Evolutionary conservation across 352 stramenopile genomes (phyloP).

Genomic region (Bremia lactucae): DNA sequence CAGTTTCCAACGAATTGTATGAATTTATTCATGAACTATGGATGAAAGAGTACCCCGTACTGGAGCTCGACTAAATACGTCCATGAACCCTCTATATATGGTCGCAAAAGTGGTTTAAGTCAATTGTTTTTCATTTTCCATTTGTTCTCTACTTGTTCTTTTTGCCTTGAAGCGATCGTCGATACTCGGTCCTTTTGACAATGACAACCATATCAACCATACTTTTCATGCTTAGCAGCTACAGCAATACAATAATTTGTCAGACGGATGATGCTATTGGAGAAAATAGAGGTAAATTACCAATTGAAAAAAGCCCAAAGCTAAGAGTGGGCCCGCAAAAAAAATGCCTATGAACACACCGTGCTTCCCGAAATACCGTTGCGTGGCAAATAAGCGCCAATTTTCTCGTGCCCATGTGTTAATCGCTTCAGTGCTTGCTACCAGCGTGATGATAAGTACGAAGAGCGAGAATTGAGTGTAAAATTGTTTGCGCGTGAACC

Average conservation of each 20-base stretch:
- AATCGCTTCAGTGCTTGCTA: slow-evolving; percentile 44
- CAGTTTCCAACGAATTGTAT: slow-evolving; percentile 72
- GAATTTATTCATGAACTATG: slow-evolving; percentile 96
- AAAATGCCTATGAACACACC: slow-evolving; percentile 82
- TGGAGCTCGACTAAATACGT: slow-evolving; percentile 58
- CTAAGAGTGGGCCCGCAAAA: slow-evolving; percentile 61
- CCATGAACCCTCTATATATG: neutral
- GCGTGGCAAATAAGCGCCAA: slow-evolving; percentile 56
- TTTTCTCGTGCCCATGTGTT: slow-evolving; percentile 52
- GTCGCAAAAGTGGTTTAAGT: slow-evolving; percentile 18
- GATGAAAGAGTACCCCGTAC: slow-evolving; percentile 85
- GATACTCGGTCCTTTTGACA: slow-evolving; percentile 63
- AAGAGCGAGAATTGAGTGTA: slow-evolving; percentile 55
- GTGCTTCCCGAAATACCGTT: slow-evolving; percentile 74
- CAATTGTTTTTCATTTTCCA: slow-evolving; percentile 12
- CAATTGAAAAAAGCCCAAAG: slow-evolving; percentile 69
- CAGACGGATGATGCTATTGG: neutral
- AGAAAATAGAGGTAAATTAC: slow-evolving; percentile 15
- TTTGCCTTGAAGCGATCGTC: slow-evolving; percentile 35
- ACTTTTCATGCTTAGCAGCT: slow-evolving; percentile 69
- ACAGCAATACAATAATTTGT: neutral
- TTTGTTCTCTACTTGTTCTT: slow-evolving; percentile 32
- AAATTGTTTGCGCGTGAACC: slow-evolving; percentile 47
- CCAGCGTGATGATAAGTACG: slow-evolving; percentile 41
- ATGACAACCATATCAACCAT: slow-evolving; percentile 74